These are phyloP conservation scores for Nissolia schottii DNA, from an alignment of 306 rosid species.

Conservation along the genomic window DNA sequence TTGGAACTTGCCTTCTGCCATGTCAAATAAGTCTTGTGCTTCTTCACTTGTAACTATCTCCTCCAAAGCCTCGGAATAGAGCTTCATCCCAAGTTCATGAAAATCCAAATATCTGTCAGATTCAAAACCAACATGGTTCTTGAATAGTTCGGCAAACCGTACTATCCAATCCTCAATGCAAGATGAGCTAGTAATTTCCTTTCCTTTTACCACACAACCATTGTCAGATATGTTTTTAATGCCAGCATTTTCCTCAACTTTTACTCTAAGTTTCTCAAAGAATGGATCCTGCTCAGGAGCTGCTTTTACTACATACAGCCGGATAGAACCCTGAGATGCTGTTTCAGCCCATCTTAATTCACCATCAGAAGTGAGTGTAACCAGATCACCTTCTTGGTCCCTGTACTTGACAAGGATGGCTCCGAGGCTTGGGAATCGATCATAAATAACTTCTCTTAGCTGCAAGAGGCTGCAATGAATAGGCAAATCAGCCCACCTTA, in stretches of 20 bases:
- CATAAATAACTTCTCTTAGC: constrained; percentile 57
- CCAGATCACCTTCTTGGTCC: constrained; percentile 89
- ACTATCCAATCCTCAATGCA: constrained; percentile 92
- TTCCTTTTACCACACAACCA: constrained; percentile 35
- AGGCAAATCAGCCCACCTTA: constrained; percentile 75
- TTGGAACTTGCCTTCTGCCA: constrained; percentile 76
- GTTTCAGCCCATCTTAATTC: constrained; percentile 83
- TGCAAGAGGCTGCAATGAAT: constrained; percentile 65
- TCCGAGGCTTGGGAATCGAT: constrained; percentile 60
- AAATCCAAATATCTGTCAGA: constrained; percentile 70
- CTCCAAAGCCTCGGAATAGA: constrained; percentile 95
- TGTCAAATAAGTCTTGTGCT: constrained; percentile 75
- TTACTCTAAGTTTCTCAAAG: constrained; percentile 41
- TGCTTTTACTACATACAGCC: constrained; percentile 64
- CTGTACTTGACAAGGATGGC: constrained; percentile 79
- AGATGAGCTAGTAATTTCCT: constrained; percentile 45
- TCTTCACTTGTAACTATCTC: constrained; percentile 81
- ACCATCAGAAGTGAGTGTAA: constrained; percentile 75
- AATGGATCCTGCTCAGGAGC: constrained; percentile 63
- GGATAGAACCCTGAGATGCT: constrained; percentile 53
- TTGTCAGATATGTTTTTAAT: constrained; percentile 30
- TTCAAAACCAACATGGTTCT: constrained; percentile 76
- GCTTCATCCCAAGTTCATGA: constrained; percentile 80
- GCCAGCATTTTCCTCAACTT: constrained; percentile 15
- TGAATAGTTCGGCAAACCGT: constrained; percentile 72